Conservation (phyloP, 2,329 filamentous ascomycete species). For the Verticillium nonalfalfae region DNA sequence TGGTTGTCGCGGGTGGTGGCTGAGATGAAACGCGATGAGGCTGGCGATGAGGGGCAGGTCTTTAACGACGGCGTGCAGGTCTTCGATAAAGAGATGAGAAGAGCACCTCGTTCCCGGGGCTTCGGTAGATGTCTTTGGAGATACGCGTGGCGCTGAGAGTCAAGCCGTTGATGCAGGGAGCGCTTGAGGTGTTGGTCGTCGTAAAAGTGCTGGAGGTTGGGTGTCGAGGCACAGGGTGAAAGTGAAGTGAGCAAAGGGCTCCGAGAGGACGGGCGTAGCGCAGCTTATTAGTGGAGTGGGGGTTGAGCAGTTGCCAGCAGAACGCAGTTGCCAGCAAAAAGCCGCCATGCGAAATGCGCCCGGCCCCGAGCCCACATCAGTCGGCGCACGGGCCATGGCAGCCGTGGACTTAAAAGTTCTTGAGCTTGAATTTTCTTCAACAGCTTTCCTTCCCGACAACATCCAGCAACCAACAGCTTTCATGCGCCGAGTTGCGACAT, state of each 20-base stretch:
- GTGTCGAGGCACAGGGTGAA: neutral
- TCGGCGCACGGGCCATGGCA: neutral
- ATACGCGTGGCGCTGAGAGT: too few relatives aligned
- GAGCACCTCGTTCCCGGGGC: too few relatives aligned
- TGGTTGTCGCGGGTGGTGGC: neutral
- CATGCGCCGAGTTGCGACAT: neutral
- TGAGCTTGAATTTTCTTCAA: conserved; percentile 1
- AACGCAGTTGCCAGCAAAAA: neutral
- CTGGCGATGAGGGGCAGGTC: neutral
- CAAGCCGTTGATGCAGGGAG: too few relatives aligned
- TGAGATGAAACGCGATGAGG: neutral
- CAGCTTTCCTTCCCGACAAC: neutral
- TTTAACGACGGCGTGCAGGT: neutral
- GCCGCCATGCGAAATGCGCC: neutral
- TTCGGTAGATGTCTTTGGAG: too few relatives aligned
- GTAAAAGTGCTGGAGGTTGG: neutral
- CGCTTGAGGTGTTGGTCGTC: neutral
- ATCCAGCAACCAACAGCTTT: neutral
- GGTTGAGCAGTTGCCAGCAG: neutral
- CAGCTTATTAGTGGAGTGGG: neutral
- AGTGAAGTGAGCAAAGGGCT: neutral
- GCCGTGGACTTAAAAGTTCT: neutral
- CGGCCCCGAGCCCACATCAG: neutral
- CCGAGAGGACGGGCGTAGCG: neutral
- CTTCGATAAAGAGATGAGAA: neutral